These are phyloP conservation scores for Lactarius evosmus DNA, from an alignment of 768 basidiomycete genomes.

Conservation along the genomic window DNA sequence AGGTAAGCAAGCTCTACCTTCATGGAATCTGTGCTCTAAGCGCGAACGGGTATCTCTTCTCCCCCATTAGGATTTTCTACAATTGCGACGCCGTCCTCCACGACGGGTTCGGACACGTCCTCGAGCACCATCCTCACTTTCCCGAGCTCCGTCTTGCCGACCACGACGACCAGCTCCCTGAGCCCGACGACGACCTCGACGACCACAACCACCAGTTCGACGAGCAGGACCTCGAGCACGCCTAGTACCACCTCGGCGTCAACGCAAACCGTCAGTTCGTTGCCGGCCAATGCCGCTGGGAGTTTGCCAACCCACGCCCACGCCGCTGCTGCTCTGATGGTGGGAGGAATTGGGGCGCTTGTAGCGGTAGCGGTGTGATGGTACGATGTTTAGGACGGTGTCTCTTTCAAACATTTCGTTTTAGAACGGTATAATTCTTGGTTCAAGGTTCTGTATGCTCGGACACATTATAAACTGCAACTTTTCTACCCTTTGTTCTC, in stretches of 20 bases:
- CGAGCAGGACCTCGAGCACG: not conserved
- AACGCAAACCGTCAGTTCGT: not conserved
- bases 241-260: not conserved
- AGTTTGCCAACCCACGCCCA: not conserved
- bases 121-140: not conserved
- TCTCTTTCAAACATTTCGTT: not conserved
- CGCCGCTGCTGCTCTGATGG: conserved; percentile 8
- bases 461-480: too few relatives aligned
- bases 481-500: too few relatives aligned
- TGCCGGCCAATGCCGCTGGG: conserved; percentile 3
- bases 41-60: not conserved
- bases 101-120: not conserved
- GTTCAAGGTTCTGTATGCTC: too few relatives aligned
- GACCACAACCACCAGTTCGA: too few relatives aligned
- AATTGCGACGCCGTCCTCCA: not conserved
- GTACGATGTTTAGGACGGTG: not conserved
- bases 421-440: not conserved
- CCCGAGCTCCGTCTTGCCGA: too few relatives aligned
- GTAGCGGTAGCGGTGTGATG: not conserved
- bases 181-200: not conserved
- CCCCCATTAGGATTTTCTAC: not conserved
- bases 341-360: conserved; percentile 8
- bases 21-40: not conserved
- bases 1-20: not conserved
- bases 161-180: not conserved